Base-by-base conservation (phyloP, 208 protist species). In the Acanthamoeba castellanii region DNA sequence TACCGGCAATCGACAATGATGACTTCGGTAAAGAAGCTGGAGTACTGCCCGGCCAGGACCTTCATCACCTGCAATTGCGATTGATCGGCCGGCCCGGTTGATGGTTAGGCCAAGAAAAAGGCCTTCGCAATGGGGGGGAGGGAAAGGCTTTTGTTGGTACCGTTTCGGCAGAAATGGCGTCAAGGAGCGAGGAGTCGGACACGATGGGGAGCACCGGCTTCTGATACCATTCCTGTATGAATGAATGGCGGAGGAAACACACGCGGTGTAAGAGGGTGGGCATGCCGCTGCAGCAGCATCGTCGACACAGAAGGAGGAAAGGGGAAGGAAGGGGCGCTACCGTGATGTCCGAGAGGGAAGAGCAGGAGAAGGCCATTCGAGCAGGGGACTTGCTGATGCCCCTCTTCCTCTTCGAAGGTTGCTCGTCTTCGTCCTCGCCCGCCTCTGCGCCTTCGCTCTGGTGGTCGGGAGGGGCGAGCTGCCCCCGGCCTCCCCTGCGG, bases 1-100 rank as follows among this genome's bases (percentile, higher is more conserved):
- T 95, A 97, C 37, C 96, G 25, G 90, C 96, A 97, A 45, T 97
- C 96, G 59, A 96, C 94, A 50, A 97, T 78, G 30, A 76, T 57
- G 14, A 93, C 59, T 8, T 78, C 66, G 27, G 7, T 47, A 47
- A 89, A 95, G 22, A 95, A 52, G 27, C 94, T 8, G 27, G 37
- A 47, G 47, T 76, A 93, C 42, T 76, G 22, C 27, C 64, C 94
- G 16, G 55, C n/a, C 16, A 89, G 55, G 13, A 89, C 32, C 27
- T 89, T 66, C 27, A 42, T 42, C 34, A 59, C 34, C 82, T 89
- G 57, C 50, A 55, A 3, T 18, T 18, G 50, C 50, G 50, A 18
- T 11, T 18, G 50, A 11, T 55, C 14, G 50, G 50, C 50, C 50
- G 5, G 16, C 50, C 14, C 9, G 50, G 37, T 37, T 2, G 37